Percentiles rank a stretch among this genome's conserved stretches.
These are phyloP conservation scores for Cercospora nicotianae DNA, from an alignment of 2,329 filamentous ascomycete species.

Conservation along the genomic window DNA sequence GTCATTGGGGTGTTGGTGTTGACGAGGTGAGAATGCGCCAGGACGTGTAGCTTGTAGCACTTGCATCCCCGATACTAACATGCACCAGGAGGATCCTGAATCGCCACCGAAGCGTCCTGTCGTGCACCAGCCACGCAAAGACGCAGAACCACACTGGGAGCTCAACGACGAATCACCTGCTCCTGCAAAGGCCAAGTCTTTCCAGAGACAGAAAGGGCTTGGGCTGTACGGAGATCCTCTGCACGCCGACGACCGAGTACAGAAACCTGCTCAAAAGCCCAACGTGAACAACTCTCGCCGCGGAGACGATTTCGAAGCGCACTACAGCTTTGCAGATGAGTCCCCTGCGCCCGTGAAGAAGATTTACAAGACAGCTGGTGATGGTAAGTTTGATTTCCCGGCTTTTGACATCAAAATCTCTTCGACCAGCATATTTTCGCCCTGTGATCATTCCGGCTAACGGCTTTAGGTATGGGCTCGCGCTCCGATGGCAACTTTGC, in stretches of 20 bases:
- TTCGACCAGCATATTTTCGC: background rate
- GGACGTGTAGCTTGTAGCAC: slow-evolving; percentile 23
- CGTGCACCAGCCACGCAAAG: slow-evolving; percentile 69
- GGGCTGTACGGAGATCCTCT: slow-evolving; percentile 75
- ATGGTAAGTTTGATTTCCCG: slow-evolving; percentile 35
- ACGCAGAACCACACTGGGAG: slow-evolving; percentile 81
- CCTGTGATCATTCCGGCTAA: background rate
- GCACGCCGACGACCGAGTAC: slow-evolving; percentile 42
- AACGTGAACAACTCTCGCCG: slow-evolving; percentile 71
- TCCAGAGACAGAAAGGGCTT: slow-evolving; percentile 62
- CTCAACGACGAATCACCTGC: slow-evolving; percentile 71
- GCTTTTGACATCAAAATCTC: background rate
- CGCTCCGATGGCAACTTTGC: slow-evolving; percentile 53
- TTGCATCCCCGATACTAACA: slow-evolving; percentile 6
- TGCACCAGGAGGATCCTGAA: slow-evolving; percentile 54
- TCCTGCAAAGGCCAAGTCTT: slow-evolving; percentile 37
- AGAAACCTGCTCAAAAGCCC: slow-evolving; percentile 58
- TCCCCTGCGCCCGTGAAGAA: slow-evolving; percentile 46
- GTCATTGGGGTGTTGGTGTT: slow-evolving; percentile 74
- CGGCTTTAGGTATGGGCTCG: background rate
- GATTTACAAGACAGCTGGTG: slow-evolving; percentile 42
- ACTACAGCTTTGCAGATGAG: slow-evolving; percentile 74
- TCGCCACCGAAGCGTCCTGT: slow-evolving; percentile 61
- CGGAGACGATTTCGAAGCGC: slow-evolving; percentile 71
- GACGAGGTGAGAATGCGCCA: slow-evolving; percentile 54